phyloP scores from a whole-genome alignment of 1,284 basidiomycete genomes.

The Melampsora larici-populina region DNA sequence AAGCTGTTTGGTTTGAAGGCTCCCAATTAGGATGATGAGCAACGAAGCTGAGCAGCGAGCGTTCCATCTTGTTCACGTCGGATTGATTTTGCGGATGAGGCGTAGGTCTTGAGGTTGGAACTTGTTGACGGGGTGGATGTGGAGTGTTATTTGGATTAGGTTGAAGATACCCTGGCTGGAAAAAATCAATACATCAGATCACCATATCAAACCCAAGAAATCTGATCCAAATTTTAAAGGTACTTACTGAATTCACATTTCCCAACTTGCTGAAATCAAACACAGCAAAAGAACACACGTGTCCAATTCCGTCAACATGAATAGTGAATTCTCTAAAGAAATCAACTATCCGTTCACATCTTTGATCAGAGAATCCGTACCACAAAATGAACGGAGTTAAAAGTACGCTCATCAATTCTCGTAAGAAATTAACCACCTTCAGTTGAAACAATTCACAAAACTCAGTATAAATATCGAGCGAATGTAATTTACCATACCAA shows the following conservation, averaged over 20 bases:
- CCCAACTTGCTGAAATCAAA: slow-evolving; percentile 69
- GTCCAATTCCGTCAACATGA: slow-evolving; percentile 91
- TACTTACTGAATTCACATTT: slow-evolving; percentile 17
- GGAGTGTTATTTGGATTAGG: slow-evolving; percentile 12
- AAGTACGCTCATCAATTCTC: slow-evolving; percentile 84
- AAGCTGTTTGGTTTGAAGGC: slow-evolving; percentile 42
- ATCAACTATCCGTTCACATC: slow-evolving; percentile 65
- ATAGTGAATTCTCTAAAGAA: slow-evolving; percentile 96
- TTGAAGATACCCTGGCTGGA: neutral
- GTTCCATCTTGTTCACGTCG: slow-evolving; percentile 39
- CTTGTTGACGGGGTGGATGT: neutral
- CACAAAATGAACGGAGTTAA: slow-evolving; percentile 90
- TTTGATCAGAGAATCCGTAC: slow-evolving; percentile 67
- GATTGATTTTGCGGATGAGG: slow-evolving; percentile 1
- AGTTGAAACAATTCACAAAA: slow-evolving; percentile 85
- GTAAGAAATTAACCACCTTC: slow-evolving; percentile 78
- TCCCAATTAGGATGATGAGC: slow-evolving; percentile 44
- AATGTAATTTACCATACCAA: slow-evolving; percentile 86
- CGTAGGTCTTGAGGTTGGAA: neutral
- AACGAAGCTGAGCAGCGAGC: slow-evolving; percentile 37
- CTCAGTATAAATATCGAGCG: slow-evolving; percentile 76
- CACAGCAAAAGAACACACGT: slow-evolving; percentile 95
- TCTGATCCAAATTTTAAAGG: neutral
- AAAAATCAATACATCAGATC: neutral
- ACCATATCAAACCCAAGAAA: neutral